These are phyloP conservation scores for Cadophora malorum DNA, from an alignment of 2,329 filamentous ascomycete genomes.

Conservation along the genomic window DNA sequence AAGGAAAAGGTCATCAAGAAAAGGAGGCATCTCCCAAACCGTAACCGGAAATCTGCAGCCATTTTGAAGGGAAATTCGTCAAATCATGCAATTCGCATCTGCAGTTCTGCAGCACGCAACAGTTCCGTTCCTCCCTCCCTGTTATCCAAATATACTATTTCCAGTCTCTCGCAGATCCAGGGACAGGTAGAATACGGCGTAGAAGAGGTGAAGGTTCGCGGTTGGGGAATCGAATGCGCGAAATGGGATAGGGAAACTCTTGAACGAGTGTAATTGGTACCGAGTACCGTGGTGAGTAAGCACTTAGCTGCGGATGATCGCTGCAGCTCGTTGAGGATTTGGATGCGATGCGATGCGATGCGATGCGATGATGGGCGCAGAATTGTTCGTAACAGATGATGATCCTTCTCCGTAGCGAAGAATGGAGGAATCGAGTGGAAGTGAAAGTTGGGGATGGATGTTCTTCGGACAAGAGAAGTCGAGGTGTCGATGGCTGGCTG, in stretches of 20 bases:
- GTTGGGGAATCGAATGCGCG: constrained; percentile 6
- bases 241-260: background rate
- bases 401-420: background rate
- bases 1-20: constrained; percentile 55
- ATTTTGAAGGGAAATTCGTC: constrained; percentile 29
- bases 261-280: constrained; percentile 61
- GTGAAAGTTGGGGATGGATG: background rate
- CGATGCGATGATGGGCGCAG: background rate
- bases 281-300: constrained; percentile 50
- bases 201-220: constrained; percentile 2
- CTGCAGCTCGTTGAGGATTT: background rate
- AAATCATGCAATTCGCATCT: constrained; percentile 29
- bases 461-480: background rate
- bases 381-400: constrained; percentile 11
- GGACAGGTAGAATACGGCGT: background rate
- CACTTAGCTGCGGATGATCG: constrained; percentile 17
- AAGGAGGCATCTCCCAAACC: constrained; percentile 53
- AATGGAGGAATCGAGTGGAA: background rate
- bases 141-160: constrained; percentile 7
- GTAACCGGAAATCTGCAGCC: constrained; percentile 41
- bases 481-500: background rate
- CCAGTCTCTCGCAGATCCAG: background rate
- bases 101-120: background rate
- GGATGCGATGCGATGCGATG: background rate
- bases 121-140: background rate